A percentile compares a stretch with the other conserved stretches of the same genome.
phyloP scores from a whole-genome alignment of 2,329 filamentous ascomycete genomes.

The Fonsecaea pedrosoi region DNA sequence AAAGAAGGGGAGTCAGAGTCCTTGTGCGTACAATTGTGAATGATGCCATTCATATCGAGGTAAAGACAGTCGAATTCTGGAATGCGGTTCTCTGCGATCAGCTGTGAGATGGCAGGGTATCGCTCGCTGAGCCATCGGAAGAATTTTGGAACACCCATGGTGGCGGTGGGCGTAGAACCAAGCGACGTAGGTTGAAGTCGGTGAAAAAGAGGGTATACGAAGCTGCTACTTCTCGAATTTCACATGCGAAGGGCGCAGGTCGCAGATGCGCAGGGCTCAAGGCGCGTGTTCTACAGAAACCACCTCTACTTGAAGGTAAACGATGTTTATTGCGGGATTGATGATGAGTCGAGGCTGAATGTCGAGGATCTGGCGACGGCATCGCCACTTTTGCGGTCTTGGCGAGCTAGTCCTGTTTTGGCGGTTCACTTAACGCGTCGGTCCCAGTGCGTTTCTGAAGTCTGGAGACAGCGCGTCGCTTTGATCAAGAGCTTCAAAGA shows the following conservation, averaged over 20 bases:
- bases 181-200: constrained; percentile 26
- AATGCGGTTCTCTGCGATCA: constrained; percentile 98
- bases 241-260: constrained; percentile 4
- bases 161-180: constrained; percentile 43
- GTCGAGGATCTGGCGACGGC: not conserved
- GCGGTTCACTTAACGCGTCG: constrained; percentile 14
- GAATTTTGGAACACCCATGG: constrained; percentile 81
- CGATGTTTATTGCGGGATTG: not conserved
- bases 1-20: constrained; percentile 91
- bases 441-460: not conserved
- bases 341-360: constrained; percentile 2
- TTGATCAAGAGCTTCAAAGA: not conserved
- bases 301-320: not conserved
- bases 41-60: constrained; percentile 92
- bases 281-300: not conserved
- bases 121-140: constrained; percentile 99
- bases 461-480: constrained; percentile 6
- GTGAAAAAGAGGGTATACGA: constrained; percentile 13
- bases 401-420: not conserved
- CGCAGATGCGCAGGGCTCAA: constrained; percentile 1
- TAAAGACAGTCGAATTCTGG: constrained; percentile 99
- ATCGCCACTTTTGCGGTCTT: not conserved
- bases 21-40: constrained; percentile 98
- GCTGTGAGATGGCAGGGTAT: constrained; percentile 96
- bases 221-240: not conserved